A percentile compares a stretch with the other conserved stretches of the same genome.
Evolutionary conservation across 768 basidiomycete species (phyloP).

Genomic region (Mycena sanguinolenta): DNA sequence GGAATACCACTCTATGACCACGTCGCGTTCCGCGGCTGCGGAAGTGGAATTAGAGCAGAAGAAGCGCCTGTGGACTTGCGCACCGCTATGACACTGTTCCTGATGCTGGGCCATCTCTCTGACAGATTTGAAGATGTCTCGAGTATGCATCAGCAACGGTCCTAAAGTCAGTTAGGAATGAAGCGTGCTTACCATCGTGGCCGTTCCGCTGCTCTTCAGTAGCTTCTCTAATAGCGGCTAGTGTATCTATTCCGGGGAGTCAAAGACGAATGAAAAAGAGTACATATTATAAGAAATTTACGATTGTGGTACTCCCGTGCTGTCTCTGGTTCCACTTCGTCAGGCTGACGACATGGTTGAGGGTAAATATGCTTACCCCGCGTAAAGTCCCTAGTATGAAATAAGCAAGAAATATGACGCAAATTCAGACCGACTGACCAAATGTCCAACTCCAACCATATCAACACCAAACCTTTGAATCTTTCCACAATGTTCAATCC

Average conservation of each 20-base stretch:
- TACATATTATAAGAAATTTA: no score
- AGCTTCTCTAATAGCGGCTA: no score
- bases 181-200: neutral
- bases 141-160: neutral
- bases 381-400: neutral
- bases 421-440: neutral
- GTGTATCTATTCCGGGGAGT: no score
- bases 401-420: neutral
- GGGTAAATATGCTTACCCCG: neutral
- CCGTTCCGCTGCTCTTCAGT: no score
- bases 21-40: neutral
- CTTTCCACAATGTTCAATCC: neutral
- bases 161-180: neutral
- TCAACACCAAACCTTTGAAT: neutral
- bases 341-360: neutral
- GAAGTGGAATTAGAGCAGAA: neutral
- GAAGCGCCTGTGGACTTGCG: neutral
- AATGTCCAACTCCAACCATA: neutral
- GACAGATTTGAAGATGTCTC: neutral
- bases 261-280: no score
- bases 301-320: neutral
- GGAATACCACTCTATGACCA: conserved; percentile 13
- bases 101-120: neutral
- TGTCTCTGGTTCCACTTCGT: neutral
- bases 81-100: neutral